Conservation (phyloP, 306 rosid genomes). For the Spatholobus suberectus region DNA sequence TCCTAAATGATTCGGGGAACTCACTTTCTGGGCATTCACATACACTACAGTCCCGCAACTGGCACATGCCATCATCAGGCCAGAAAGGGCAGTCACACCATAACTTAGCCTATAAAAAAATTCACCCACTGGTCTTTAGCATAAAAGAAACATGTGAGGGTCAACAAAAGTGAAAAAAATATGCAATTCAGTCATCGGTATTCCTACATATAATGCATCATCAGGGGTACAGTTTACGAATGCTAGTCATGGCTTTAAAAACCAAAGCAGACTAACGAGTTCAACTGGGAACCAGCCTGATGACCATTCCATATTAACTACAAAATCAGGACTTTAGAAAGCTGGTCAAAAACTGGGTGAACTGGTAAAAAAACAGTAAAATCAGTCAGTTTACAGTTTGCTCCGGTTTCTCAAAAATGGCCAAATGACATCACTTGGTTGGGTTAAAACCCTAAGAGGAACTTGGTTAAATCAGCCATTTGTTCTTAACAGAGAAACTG, state of each 20-base stretch:
- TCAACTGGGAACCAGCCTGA: not conserved
- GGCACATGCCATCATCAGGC: slow-evolving; percentile 99
- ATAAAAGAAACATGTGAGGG: not conserved
- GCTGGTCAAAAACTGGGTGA: too few species aligned
- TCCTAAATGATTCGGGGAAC: slow-evolving; percentile 86
- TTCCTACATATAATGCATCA: not conserved
- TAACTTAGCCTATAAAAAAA: slow-evolving; percentile 66
- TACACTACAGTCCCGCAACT: slow-evolving; percentile 94
- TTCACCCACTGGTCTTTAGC: slow-evolving; percentile 31
- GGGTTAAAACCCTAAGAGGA: too few species aligned
- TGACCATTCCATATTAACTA: not conserved
- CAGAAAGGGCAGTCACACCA: slow-evolving; percentile 99
- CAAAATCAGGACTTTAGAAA: too few species aligned
- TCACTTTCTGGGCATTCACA: slow-evolving; percentile 95
- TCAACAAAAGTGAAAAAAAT: slow-evolving; percentile 9
- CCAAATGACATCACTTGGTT: not conserved
- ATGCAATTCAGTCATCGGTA: not conserved
- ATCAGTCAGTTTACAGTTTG: not conserved
- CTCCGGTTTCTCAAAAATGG: not conserved
- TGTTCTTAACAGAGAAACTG: too few species aligned
- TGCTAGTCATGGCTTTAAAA: not conserved
- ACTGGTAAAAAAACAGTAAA: too few species aligned
- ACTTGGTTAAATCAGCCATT: too few species aligned
- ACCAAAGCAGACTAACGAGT: not conserved
- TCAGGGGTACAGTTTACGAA: not conserved